Percentiles rank a stretch among this genome's conserved stretches.
These are phyloP conservation scores for Cinnamomum micranthum DNA, from an alignment of 164 flowering plant genomes.

Conservation along the genomic window DNA sequence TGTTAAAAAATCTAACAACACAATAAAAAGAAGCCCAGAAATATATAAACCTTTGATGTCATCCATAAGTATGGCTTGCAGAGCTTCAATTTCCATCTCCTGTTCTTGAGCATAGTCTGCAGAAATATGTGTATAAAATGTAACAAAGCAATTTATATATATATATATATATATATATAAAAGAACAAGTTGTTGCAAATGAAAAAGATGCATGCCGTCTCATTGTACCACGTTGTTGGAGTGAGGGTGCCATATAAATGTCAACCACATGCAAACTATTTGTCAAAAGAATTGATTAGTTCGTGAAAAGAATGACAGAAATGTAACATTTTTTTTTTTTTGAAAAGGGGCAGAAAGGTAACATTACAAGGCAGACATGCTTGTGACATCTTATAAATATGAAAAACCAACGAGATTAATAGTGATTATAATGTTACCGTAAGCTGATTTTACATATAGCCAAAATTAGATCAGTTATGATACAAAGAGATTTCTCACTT, in stretches of 20 bases:
- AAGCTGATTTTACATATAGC: no score
- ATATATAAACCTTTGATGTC: slow-evolving; percentile 69
- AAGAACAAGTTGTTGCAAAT: background rate
- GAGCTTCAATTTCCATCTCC: slow-evolving; percentile 97
- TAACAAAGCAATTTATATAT: background rate
- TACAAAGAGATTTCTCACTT: background rate
- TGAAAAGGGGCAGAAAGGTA: no score
- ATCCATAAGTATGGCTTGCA: slow-evolving; percentile 92
- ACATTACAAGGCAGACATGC: background rate
- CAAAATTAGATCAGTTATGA: background rate
- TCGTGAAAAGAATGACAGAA: background rate
- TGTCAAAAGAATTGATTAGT: background rate
- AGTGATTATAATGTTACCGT: background rate
- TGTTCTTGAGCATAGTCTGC: slow-evolving; percentile 86
- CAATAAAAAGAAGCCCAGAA: background rate
- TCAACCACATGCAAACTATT: background rate
- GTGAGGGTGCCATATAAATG: background rate
- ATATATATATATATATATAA: background rate
- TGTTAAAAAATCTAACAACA: background rate
- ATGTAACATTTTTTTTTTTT: no score
- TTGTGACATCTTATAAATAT: no score
- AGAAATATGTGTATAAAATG: background rate
- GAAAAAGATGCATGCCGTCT: background rate
- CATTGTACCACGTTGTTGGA: background rate
- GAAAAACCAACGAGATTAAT: background rate